Percentiles rank a stretch among this genome's conserved stretches.
phyloP scores from a whole-genome alignment of 257 asterid genomes.

The Schizonepeta tenuifolia region DNA sequence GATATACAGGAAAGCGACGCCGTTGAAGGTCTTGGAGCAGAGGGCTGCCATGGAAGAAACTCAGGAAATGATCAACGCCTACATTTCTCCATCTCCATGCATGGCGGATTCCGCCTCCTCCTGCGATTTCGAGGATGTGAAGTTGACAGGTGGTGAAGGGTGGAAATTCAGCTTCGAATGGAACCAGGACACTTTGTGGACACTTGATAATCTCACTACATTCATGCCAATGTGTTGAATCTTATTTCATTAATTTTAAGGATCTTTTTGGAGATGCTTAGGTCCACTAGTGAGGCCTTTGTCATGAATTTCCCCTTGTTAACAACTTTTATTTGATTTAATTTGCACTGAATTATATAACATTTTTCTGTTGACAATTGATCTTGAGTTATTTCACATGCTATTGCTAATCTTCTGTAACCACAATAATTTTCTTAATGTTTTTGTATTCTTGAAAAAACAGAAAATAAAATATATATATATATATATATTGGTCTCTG shows the following conservation, averaged over 20 bases:
- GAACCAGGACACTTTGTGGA: neutral
- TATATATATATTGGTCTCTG: too few species aligned
- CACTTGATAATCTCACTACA: neutral
- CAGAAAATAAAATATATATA: too few species aligned
- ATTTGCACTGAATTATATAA: too few species aligned
- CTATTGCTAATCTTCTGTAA: too few species aligned
- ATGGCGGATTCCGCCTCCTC: neutral
- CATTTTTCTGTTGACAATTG: too few species aligned
- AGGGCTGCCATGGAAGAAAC: conserved; percentile 63
- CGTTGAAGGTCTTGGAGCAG: conserved; percentile 66
- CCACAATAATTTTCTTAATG: too few species aligned
- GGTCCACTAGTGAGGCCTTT: too few species aligned
- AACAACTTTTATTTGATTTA: neutral
- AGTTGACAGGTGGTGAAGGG: neutral
- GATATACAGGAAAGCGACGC: conserved; percentile 71
- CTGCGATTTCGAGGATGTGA: neutral
- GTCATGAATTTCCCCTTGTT: too few species aligned
- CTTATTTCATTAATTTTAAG: too few species aligned
- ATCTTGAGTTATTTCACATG: too few species aligned
- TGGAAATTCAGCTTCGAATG: neutral
- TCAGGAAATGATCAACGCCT: conserved; percentile 21
- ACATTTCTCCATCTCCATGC: conserved; percentile 19
- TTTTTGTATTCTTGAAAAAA: too few species aligned
- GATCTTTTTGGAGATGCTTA: too few species aligned
- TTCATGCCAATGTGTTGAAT: conserved; percentile 6